Conservation (phyloP, 2,329 filamentous ascomycete genomes). For the Coniochaeta prunicola region DNA sequence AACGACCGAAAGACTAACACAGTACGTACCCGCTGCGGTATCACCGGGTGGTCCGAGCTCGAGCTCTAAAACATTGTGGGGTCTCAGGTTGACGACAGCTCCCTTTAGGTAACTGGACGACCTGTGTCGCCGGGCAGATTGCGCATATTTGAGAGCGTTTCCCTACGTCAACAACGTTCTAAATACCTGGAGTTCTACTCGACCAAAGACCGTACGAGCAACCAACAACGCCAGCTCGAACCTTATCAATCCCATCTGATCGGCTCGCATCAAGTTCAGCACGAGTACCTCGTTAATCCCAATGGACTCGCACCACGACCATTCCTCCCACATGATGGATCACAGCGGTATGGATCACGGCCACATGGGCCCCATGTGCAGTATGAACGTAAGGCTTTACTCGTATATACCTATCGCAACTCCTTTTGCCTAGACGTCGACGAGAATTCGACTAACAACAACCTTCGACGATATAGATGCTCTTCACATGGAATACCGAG, state of each 20-base stretch:
- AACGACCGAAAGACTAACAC: background rate
- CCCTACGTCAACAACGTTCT: background rate
- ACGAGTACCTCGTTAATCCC: background rate
- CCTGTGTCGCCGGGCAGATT: background rate
- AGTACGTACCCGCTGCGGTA: background rate
- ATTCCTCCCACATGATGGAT: slow-evolving; percentile 31
- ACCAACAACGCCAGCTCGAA: background rate
- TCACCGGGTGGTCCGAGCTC: background rate
- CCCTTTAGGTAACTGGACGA: background rate
- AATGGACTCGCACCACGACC: slow-evolving; percentile 30
- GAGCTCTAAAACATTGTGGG: background rate
- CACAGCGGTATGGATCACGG: slow-evolving; percentile 37
- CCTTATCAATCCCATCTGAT: background rate
- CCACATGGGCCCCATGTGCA: slow-evolving; percentile 58
- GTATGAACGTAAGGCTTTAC: slow-evolving; percentile 68
- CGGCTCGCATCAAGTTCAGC: background rate
- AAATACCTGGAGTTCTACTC: background rate
- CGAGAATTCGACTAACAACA: background rate
- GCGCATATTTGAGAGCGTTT: slow-evolving; percentile 5
- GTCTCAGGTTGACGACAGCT: background rate
- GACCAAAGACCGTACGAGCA: background rate
- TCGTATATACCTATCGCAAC: background rate
- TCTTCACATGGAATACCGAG: slow-evolving; percentile 91
- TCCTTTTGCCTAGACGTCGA: background rate
- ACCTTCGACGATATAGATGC: slow-evolving; percentile 57